These are phyloP conservation scores for Amanita pseudoporphyria DNA, from an alignment of 768 basidiomycete genomes.

Conservation along the genomic window DNA sequence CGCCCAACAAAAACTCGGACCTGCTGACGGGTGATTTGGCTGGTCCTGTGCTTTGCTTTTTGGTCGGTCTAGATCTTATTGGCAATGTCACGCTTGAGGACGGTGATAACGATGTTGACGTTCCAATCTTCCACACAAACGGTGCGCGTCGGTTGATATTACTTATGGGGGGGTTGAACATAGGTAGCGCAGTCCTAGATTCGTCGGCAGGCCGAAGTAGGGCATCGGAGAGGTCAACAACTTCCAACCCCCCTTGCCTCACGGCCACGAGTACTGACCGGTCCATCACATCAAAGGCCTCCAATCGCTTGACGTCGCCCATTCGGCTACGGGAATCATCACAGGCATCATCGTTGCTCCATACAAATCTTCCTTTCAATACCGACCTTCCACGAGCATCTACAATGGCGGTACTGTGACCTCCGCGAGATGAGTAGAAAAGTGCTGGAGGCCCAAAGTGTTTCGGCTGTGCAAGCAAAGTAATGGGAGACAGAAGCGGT, in stretches of 20 bases:
- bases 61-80: constrained; percentile 31
- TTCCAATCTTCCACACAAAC: constrained; percentile 80
- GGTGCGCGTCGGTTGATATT: constrained; percentile 61
- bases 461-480: constrained; percentile 65
- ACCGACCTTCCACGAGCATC: constrained; percentile 82
- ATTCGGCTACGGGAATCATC: constrained; percentile 38
- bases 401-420: constrained; percentile 81
- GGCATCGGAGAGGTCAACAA: constrained; percentile 71
- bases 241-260: constrained; percentile 81
- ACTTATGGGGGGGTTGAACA: constrained; percentile 53
- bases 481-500: constrained; percentile 62
- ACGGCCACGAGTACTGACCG: constrained; percentile 76
- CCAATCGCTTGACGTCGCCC: constrained; percentile 77
- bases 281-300: constrained; percentile 71
- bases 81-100: constrained; percentile 26
- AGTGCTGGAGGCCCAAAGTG: constrained; percentile 84
- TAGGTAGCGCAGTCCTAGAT: constrained; percentile 62
- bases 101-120: constrained; percentile 41
- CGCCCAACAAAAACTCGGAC: constrained; percentile 41
- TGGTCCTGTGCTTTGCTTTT: constrained; percentile 38
- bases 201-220: constrained; percentile 72
- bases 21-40: constrained; percentile 38
- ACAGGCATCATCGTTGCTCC: constrained; percentile 58
- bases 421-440: constrained; percentile 84
- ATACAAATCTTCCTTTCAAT: constrained; percentile 68